These are phyloP conservation scores for Waltiozyma sp. DNA, from an alignment of 1,139 yeast species.

Conservation along the genomic window DNA sequence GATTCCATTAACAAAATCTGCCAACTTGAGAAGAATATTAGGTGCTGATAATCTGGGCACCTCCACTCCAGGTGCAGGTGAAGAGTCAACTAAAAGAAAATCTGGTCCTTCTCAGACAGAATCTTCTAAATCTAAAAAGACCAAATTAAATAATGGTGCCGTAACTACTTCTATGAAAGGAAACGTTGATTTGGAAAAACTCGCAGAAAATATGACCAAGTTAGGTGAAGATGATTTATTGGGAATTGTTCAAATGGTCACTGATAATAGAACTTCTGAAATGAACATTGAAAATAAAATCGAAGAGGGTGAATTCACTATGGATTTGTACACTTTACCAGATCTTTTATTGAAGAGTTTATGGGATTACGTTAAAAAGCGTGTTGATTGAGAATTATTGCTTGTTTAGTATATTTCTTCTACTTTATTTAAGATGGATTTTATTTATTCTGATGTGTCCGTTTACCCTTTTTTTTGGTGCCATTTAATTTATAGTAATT, in stretches of 20 bases:
- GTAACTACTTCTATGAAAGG: slow-evolving; percentile 43
- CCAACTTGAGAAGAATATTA: slow-evolving; percentile 55
- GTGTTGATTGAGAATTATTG: slow-evolving; percentile 12
- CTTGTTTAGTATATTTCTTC: no score
- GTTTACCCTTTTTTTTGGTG: no score
- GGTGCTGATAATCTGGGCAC: slow-evolving; percentile 65
- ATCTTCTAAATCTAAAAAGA: slow-evolving; percentile 20
- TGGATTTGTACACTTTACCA: slow-evolving; percentile 91
- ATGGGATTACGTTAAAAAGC: slow-evolving; percentile 85
- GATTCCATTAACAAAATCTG: slow-evolving; percentile 62
- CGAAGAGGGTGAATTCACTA: slow-evolving; percentile 94
- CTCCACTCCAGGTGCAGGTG: neutral
- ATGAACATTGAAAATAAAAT: slow-evolving; percentile 95
- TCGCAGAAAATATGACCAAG: slow-evolving; percentile 84
- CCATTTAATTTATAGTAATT: no score
- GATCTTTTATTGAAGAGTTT: slow-evolving; percentile 83
- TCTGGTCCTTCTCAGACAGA: slow-evolving; percentile 36
- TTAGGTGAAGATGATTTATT: slow-evolving; percentile 86
- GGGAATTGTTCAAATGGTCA: slow-evolving; percentile 95
- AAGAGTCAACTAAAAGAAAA: neutral
- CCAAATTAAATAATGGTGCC: slow-evolving; percentile 23
- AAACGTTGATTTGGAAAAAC: slow-evolving; percentile 72
- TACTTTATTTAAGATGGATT: no score
- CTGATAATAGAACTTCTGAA: slow-evolving; percentile 89
- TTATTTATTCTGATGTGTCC: no score